phyloP scores from a whole-genome alignment of 306 rosid species.

The Sphenostylis stenocarpa region DNA sequence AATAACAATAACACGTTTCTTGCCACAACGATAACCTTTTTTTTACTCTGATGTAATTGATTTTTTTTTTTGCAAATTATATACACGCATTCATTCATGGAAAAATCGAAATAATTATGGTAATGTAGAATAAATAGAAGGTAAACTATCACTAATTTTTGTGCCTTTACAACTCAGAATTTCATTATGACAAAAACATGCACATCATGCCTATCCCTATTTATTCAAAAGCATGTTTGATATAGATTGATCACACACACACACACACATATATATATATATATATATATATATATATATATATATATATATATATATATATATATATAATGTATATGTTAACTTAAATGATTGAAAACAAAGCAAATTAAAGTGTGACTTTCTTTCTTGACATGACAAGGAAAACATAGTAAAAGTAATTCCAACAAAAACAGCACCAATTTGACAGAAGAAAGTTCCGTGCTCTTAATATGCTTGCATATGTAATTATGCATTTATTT shows the following conservation, averaged over 20 bases:
- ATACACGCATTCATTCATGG: not conserved
- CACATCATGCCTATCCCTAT: not conserved
- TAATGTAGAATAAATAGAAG: not conserved
- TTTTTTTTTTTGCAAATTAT: not conserved
- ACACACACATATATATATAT: too few relatives aligned
- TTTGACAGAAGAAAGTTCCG: not conserved
- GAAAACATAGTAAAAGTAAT: not conserved
- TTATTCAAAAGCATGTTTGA: not conserved
- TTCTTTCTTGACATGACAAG: not conserved
- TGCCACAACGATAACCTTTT: not conserved
- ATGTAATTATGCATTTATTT: not conserved
- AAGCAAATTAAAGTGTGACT: conserved; percentile 3
- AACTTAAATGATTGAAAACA: not conserved
- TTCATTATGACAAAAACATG: not conserved
- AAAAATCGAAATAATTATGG: not conserved
- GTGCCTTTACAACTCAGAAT: conserved; percentile 1
- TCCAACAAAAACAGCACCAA: not conserved
- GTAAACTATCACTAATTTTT: not conserved
- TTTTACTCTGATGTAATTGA: not conserved
- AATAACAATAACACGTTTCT: not conserved
- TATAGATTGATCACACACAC: not conserved
- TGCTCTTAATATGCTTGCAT: not conserved
- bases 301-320: too few relatives aligned
- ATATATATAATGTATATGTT: too few relatives aligned
- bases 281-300: too few relatives aligned